Percentiles rank a stretch among this genome's conserved stretches.
These are phyloP conservation scores for Geranium rotundifolium DNA, from an alignment of 345 rosid species.

Conservation along the genomic window DNA sequence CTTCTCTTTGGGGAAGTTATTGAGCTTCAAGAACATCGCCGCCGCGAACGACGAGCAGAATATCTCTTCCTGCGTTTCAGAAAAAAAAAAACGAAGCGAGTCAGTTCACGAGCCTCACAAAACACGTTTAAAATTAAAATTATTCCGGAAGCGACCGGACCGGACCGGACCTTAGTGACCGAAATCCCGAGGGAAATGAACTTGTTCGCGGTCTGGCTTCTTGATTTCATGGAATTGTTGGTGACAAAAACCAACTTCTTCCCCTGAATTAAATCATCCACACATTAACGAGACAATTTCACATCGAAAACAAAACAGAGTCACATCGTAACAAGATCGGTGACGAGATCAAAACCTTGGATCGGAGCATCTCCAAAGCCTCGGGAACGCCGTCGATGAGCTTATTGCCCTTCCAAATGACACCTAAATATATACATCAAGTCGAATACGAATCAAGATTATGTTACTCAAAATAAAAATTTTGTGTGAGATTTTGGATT, in stretches of 20 bases:
- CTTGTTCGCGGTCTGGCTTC: slow-evolving; percentile 58
- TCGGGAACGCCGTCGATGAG: slow-evolving; percentile 62
- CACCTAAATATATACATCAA: slow-evolving; percentile 47
- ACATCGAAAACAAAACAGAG: not conserved
- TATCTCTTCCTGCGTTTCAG: slow-evolving; percentile 57
- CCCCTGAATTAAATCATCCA: slow-evolving; percentile 30
- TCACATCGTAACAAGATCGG: not conserved
- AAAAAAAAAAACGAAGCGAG: not conserved
- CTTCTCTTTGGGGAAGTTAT: slow-evolving; percentile 57
- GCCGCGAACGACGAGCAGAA: slow-evolving; percentile 87
- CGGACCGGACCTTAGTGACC: slow-evolving; percentile 59
- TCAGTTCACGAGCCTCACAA: not conserved
- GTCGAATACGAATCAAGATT: not conserved
- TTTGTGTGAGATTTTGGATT: too few relatives aligned
- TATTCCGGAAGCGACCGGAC: not conserved
- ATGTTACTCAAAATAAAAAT: too few relatives aligned
- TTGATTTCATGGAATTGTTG: slow-evolving; percentile 72
- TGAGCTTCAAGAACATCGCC: slow-evolving; percentile 76
- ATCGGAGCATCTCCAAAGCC: slow-evolving; percentile 60
- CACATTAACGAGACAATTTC: not conserved
- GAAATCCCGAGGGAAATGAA: slow-evolving; percentile 63
- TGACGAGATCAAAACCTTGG: slow-evolving; percentile 46
- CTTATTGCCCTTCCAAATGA: slow-evolving; percentile 85
- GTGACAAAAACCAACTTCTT: slow-evolving; percentile 81
- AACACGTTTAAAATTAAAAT: not conserved